Evolutionary conservation across 2,329 filamentous ascomycete genomes (phyloP), one percentile per base, ranked within the genome.

Genomic region (Scleromitrula shiraiana): DNA sequence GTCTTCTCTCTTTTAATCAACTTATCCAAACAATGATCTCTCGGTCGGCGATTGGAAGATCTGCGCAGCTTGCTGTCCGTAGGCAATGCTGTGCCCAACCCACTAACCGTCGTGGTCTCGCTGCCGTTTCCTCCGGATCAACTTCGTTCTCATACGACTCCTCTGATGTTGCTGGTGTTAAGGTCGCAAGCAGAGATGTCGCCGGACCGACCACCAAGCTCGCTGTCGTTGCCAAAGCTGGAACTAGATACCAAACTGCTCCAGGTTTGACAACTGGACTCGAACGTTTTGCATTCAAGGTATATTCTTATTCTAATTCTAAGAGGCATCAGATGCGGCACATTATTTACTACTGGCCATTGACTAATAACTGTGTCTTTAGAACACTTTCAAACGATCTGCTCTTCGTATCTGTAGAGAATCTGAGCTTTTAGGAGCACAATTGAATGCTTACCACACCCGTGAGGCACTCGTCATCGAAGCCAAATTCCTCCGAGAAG

Each of bases 251-350:
- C 71, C 83, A 98, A 75, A 80, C 87, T 56, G 77, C 86, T 59
- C 93, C 93, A 55, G 93, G 93, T 57, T 78, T 96, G 68, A 85
- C 91, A 56, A 85, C 90, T 65, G 91, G 85, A 50, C 78, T 98
- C 58, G 86, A 93, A 74, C 86, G 88, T 68, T 98, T 94, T 74
- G 91, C 94, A 57, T 98, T 96, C 82, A 95, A 95, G 87, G 93
- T 65, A 49, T 24, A 56, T 30, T 22, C 12, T 24, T n/a, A 29
- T 22, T n/a, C 27, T n/a, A 29, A 19, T 35, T 26, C 41, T 49
- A 50, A 53, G 61, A 14, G 42, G 41, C 40, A 32, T 33, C 43
- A 15, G 30, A 17, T 36, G 35, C n/a, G n/a, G n/a, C n/a, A n/a
- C n/a, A n/a, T n/a, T 22, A 17, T 17, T 35, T 17, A 9, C 17